Conservation (phyloP, 164 flowering plant species). For the Piper betle region DNA sequence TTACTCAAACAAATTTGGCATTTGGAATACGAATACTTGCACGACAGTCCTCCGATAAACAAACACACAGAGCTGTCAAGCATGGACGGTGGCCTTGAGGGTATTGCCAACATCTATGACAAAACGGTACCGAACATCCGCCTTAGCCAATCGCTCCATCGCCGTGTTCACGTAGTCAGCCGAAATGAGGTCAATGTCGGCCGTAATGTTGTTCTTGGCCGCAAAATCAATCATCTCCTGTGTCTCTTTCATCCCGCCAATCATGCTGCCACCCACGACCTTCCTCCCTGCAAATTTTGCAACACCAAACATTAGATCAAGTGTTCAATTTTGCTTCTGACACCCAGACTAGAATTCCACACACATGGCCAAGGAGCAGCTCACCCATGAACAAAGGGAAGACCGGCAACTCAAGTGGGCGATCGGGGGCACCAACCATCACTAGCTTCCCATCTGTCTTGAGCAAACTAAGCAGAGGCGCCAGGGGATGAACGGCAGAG, state of each 20-base stretch:
- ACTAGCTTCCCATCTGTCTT: slow-evolving; percentile 41
- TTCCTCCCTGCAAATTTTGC: slow-evolving; percentile 4
- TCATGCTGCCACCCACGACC: slow-evolving; percentile 6
- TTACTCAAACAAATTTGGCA: too few species aligned
- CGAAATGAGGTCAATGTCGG: slow-evolving; percentile 6
- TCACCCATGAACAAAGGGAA: slow-evolving; percentile 29
- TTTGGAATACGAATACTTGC: too few species aligned
- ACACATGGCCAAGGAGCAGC: slow-evolving; percentile 20
- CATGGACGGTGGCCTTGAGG: too few species aligned
- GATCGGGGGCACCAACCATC: slow-evolving; percentile 29
- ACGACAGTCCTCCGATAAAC: too few species aligned
- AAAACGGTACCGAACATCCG: slow-evolving; percentile 15
- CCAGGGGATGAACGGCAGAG: slow-evolving; percentile 22
- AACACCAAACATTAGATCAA: not conserved
- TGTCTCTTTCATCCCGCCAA: slow-evolving; percentile 18
- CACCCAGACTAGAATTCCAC: slow-evolving; percentile 16
- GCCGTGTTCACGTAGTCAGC: slow-evolving; percentile 7
- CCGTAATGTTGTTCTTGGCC: too few species aligned
- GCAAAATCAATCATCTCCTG: too few species aligned
- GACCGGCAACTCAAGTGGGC: slow-evolving; percentile 24
- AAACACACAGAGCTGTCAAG: too few species aligned
- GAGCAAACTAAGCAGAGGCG: slow-evolving; percentile 24
- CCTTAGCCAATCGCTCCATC: slow-evolving; percentile 9
- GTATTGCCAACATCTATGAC: slow-evolving; percentile 17
- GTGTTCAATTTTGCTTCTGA: not conserved